phyloP scores from a whole-genome alignment of 192 early-diverging fungal genomes.

The Podila epigama region DNA sequence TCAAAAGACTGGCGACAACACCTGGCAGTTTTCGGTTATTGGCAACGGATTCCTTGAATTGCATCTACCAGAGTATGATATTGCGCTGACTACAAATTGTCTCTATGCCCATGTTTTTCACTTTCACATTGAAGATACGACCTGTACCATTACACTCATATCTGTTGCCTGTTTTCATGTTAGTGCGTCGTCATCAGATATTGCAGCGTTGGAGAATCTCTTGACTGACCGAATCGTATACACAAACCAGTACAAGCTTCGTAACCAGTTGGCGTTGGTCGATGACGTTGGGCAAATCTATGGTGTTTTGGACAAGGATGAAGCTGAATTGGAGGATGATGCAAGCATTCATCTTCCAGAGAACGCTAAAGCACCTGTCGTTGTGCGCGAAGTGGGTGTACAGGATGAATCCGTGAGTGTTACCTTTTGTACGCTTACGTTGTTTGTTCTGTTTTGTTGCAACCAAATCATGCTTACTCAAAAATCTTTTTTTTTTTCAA shows the following conservation, averaged over 20 bases:
- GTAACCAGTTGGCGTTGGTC: conserved; percentile 33
- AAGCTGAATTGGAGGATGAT: conserved; percentile 33
- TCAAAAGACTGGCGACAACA: conserved; percentile 19
- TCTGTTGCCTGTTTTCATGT: not conserved
- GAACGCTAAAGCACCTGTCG: conserved; percentile 39
- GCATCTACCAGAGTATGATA: conserved; percentile 26
- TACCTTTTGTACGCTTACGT: not conserved
- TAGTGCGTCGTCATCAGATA: conserved; percentile 13
- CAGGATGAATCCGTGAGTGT: conserved; percentile 16
- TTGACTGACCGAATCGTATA: conserved; percentile 39
- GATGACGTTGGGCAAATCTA: conserved; percentile 42
- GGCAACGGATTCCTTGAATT: conserved; percentile 39
- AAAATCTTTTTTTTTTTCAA: not conserved
- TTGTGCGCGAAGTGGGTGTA: conserved; percentile 24
- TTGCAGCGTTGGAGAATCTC: conserved; percentile 19
- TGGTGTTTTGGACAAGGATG: conserved; percentile 30
- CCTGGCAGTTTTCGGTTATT: conserved; percentile 37
- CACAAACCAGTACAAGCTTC: conserved; percentile 37
- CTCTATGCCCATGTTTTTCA: too few species aligned
- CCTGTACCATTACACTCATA: not conserved
- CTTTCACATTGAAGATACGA: too few species aligned
- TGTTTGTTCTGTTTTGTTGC: not conserved
- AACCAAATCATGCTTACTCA: too few species aligned
- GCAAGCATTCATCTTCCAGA: conserved; percentile 25
- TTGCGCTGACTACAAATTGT: not conserved